Conservation (phyloP, 2,329 filamentous ascomycete genomes). For the Calonectria naviculata region DNA sequence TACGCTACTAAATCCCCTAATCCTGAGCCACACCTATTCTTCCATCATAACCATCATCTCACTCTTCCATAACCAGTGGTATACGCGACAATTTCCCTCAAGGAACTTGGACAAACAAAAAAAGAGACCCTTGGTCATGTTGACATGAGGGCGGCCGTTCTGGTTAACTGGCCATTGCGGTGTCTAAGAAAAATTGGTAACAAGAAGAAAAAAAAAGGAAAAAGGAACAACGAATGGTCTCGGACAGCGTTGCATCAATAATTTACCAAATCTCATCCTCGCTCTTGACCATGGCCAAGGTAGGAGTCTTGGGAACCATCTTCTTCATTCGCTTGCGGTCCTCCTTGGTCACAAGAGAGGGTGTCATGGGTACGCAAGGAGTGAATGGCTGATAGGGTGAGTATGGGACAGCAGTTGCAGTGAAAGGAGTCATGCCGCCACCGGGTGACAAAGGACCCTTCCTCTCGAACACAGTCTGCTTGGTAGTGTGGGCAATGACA, state of each 20-base stretch:
- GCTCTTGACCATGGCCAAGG: conserved; percentile 70
- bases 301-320: conserved; percentile 72
- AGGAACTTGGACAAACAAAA: conserved; percentile 7
- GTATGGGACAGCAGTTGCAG: conserved; percentile 74
- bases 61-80: conserved; percentile 15
- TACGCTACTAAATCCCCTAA: conserved; percentile 5
- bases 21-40: not conserved
- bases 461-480: conserved; percentile 74
- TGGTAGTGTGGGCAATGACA: conserved; percentile 60
- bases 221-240: conserved; percentile 22
- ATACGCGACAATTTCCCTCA: conserved; percentile 19
- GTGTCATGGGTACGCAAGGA: conserved; percentile 80
- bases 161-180: conserved; percentile 27
- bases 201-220: conserved; percentile 18
- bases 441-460: conserved; percentile 64
- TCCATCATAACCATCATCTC: conserved; percentile 9
- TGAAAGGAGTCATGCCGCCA: conserved; percentile 71
- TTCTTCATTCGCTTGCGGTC: conserved; percentile 77
- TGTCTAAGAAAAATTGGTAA: conserved; percentile 37
- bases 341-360: conserved; percentile 76
- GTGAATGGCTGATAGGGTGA: conserved; percentile 84
- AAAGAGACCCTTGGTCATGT: conserved; percentile 30
- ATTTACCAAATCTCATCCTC: conserved; percentile 73
- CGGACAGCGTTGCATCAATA: conserved; percentile 8
- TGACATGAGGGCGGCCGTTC: conserved; percentile 34